Conservation (phyloP, 495 filamentous ascomycete species). For the Echria macrotheca region DNA sequence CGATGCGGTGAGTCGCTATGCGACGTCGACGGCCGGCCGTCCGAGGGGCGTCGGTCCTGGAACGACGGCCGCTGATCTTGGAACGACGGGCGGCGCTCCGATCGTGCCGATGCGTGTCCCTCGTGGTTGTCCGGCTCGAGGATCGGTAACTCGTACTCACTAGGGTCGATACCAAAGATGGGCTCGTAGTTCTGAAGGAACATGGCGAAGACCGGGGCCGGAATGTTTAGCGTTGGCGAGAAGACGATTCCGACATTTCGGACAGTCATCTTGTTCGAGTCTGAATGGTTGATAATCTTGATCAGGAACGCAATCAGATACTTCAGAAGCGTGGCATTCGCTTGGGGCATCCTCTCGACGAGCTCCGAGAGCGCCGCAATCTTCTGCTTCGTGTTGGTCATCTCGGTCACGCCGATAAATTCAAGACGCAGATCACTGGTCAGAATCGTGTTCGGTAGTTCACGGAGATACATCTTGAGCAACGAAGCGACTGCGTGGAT, state of each 20-base stretch:
- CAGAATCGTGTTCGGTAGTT: conserved; percentile 84
- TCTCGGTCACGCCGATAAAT: conserved; percentile 80
- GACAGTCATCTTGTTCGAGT: conserved; percentile 96
- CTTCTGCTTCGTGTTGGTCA: conserved; percentile 70
- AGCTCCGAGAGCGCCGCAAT: conserved; percentile 75
- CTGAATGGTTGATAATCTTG: conserved; percentile 80
- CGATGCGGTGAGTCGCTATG: conserved; percentile 39
- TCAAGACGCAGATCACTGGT: conserved; percentile 86
- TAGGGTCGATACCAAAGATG: conserved; percentile 71
- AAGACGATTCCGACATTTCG: conserved; percentile 98
- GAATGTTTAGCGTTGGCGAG: conserved; percentile 96
- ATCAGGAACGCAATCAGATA: conserved; percentile 83
- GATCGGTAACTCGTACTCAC: conserved; percentile 48
- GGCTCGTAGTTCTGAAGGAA: conserved; percentile 85
- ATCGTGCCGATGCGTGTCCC: conserved; percentile 9
- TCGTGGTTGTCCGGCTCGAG: conserved; percentile 21
- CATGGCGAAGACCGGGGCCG: conserved; percentile 86
- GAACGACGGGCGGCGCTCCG: conserved; percentile 10
- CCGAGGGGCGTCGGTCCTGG: conserved; percentile 26
- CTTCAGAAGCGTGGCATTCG: conserved; percentile 72
- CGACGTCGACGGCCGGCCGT: conserved; percentile 38
- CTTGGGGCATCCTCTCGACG: conserved; percentile 74
- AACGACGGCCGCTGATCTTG: conserved; percentile 26
- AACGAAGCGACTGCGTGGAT: conserved; percentile 94
- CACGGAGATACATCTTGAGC: conserved; percentile 88